phyloP scores from a whole-genome alignment of 306 rosid genomes.

The Trifolium dubium region DNA sequence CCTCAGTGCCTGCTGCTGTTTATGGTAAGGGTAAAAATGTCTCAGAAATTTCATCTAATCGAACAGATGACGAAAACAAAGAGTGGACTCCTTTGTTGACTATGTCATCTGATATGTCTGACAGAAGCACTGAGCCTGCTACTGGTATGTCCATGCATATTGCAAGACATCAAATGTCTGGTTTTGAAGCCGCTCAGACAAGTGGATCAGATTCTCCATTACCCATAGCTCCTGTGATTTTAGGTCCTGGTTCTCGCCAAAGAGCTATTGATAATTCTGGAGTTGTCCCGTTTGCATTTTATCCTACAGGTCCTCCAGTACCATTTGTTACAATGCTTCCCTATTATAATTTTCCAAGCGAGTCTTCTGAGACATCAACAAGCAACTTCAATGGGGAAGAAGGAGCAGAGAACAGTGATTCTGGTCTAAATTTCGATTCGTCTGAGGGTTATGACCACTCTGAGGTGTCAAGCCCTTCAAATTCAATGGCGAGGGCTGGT shows the following conservation, averaged over 20 bases:
- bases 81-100: conserved; percentile 65
- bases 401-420: conserved; percentile 64
- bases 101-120: conserved; percentile 57
- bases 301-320: conserved; percentile 97
- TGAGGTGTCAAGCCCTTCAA: conserved; percentile 62
- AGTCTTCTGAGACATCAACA: conserved; percentile 65
- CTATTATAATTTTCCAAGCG: conserved; percentile 65
- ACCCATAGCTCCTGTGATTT: conserved; percentile 70
- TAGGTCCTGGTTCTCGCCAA: conserved; percentile 78
- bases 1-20: conserved; percentile 54
- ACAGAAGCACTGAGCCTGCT: conserved; percentile 58
- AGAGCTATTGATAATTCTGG: conserved; percentile 69
- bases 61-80: conserved; percentile 68
- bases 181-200: conserved; percentile 70
- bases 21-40: conserved; percentile 66
- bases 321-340: conserved; percentile 89
- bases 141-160: conserved; percentile 54
- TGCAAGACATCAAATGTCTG: conserved; percentile 69
- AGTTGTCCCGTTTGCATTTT: conserved; percentile 67
- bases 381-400: conserved; percentile 70
- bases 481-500: conserved; percentile 53
- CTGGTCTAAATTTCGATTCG: conserved; percentile 68
- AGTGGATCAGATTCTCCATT: conserved; percentile 73
- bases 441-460: conserved; percentile 60
- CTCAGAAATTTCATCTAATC: conserved; percentile 70